A percentile compares a stretch with the other conserved stretches of the same genome.
These are phyloP conservation scores for Lactarius quietus DNA, from an alignment of 768 basidiomycete species.

Conservation along the genomic window DNA sequence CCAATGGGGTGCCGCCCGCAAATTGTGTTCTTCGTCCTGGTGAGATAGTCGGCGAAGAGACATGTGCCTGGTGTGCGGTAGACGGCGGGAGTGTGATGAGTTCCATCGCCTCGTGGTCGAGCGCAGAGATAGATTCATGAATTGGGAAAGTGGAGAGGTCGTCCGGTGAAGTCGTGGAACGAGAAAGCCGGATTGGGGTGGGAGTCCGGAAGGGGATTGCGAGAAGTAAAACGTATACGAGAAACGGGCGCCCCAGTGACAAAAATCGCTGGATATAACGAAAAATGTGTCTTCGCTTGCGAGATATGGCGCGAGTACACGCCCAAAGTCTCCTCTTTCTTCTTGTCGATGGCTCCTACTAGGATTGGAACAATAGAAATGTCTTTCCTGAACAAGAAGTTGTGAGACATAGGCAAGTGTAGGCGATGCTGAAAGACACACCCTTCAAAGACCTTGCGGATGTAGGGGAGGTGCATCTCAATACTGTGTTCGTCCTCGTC, in stretches of 20 bases:
- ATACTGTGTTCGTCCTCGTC: conserved; percentile 97
- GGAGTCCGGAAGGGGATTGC: conserved; percentile 46
- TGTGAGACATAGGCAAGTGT: background rate
- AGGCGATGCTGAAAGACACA: conserved; percentile 33
- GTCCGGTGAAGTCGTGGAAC: conserved; percentile 37
- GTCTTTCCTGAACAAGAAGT: conserved; percentile 47
- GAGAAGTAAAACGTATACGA: conserved; percentile 88
- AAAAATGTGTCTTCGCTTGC: conserved; percentile 75
- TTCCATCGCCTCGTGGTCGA: conserved; percentile 87
- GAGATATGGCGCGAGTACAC: conserved; percentile 77
- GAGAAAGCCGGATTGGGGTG: conserved; percentile 50
- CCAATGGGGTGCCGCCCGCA: conserved; percentile 97
- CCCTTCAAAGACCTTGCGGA: conserved; percentile 83
- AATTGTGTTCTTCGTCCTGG: conserved; percentile 86
- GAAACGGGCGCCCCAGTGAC: conserved; percentile 93
- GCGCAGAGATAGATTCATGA: conserved; percentile 72
- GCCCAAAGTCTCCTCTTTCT: conserved; percentile 63
- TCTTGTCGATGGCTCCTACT: conserved; percentile 70
- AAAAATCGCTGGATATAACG: conserved; percentile 94
- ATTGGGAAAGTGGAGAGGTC: conserved; percentile 56
- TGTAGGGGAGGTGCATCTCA: conserved; percentile 95
- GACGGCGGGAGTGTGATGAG: conserved; percentile 55
- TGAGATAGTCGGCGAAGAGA: conserved; percentile 64
- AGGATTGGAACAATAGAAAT: conserved; percentile 87
- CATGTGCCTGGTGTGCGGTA: conserved; percentile 54